phyloP scores from a whole-genome alignment of 306 rosid species.

The Argentina anserina region DNA sequence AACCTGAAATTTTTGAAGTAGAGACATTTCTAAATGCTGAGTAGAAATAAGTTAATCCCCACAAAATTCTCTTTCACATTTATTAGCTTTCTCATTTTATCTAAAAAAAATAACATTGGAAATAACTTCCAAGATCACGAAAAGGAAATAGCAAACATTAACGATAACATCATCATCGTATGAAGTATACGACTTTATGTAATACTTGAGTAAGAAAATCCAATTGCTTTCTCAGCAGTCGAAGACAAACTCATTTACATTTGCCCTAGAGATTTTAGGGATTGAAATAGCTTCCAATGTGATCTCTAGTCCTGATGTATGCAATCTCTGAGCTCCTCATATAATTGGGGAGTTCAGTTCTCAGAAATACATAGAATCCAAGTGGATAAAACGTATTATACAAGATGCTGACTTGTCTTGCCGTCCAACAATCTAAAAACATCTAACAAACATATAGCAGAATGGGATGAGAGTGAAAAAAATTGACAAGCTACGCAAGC shows the following conservation, averaged over 20 bases:
- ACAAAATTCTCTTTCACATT: no score
- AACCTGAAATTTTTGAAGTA: neutral
- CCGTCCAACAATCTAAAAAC: constrained; percentile 1
- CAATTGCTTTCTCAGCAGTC: neutral
- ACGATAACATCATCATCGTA: neutral
- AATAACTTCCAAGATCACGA: neutral
- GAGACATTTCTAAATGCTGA: neutral
- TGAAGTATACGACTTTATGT: neutral
- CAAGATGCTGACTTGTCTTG: constrained; percentile 6
- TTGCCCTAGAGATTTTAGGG: neutral
- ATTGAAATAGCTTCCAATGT: neutral
- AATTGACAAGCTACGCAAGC: neutral
- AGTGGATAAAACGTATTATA: neutral
- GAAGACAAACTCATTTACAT: neutral
- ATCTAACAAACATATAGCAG: constrained; percentile 8
- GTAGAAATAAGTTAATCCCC: neutral
- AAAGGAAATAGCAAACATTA: neutral
- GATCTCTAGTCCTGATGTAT: neutral
- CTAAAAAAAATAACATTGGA: no score
- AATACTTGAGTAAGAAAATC: neutral
- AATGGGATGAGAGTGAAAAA: constrained; percentile 7
- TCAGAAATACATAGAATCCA: neutral
- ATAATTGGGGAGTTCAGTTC: neutral
- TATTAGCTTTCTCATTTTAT: no score
- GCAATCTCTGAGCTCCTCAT: neutral